phyloP scores from a whole-genome alignment of 257 asterid genomes.

The Petrea volubilis region DNA sequence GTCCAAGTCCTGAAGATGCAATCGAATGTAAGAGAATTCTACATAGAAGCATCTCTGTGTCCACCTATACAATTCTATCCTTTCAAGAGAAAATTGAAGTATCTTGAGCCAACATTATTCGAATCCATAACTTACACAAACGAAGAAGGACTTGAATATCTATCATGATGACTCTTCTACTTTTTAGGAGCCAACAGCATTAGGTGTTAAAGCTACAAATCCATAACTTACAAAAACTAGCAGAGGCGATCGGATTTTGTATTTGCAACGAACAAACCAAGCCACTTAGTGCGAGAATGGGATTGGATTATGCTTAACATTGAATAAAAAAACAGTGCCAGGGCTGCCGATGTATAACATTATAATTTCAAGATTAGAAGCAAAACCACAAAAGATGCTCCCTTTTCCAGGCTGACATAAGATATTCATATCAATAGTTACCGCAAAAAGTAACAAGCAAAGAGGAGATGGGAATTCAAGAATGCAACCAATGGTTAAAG shows the following conservation, averaged over 20 bases:
- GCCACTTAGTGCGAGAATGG: background rate
- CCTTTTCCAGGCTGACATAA: background rate
- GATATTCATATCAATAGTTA: background rate
- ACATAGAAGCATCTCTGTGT: background rate
- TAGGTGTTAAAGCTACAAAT: background rate
- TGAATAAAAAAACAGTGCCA: background rate
- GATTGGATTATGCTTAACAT: background rate
- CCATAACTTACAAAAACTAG: background rate
- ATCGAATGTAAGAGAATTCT: background rate
- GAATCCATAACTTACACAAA: background rate
- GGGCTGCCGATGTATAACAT: background rate
- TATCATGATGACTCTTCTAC: too few relatives aligned
- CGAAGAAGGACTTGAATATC: background rate
- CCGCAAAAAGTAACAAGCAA: background rate
- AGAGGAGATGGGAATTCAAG: background rate
- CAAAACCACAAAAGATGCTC: background rate
- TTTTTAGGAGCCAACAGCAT: background rate
- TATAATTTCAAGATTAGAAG: background rate
- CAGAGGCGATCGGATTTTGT: background rate
- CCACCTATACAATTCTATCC: background rate
- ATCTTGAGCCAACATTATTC: background rate
- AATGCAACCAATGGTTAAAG: background rate
- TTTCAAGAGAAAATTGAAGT: background rate
- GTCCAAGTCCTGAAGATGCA: background rate
- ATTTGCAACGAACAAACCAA: constrained; percentile 1